These are phyloP conservation scores for Draba incana DNA, from an alignment of 345 rosid genomes.

Conservation along the genomic window DNA sequence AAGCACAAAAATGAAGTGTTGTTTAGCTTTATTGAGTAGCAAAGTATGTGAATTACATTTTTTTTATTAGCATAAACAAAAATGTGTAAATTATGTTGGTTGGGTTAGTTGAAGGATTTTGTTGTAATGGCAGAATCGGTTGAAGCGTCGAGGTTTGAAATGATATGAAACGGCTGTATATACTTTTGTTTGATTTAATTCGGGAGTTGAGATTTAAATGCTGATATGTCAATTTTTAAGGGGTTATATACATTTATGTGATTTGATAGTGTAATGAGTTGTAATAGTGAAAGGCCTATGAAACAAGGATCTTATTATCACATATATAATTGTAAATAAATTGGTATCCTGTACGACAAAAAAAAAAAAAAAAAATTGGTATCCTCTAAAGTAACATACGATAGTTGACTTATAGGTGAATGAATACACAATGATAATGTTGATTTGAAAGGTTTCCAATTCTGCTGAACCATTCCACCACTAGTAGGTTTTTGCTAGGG, in stretches of 20 bases:
- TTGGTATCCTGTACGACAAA: constrained; percentile 20
- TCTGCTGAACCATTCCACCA: constrained; percentile 15
- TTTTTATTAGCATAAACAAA: no score
- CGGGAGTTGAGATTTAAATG: constrained; percentile 32
- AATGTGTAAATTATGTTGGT: constrained; percentile 21
- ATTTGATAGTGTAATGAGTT: constrained; percentile 5
- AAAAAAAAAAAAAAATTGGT: no score
- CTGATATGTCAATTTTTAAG: constrained; percentile 31
- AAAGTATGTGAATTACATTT: no score
- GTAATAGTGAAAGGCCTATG: constrained; percentile 10
- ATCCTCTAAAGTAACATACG: constrained; percentile 10
- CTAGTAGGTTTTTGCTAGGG: background rate
- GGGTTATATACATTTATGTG: constrained; percentile 15
- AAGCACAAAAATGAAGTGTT: constrained; percentile 31
- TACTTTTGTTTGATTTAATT: constrained; percentile 20
- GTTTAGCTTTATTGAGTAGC: constrained; percentile 31
- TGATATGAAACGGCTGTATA: constrained; percentile 42
- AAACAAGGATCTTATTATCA: constrained; percentile 12
- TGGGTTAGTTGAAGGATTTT: constrained; percentile 31
- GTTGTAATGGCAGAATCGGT: constrained; percentile 38
- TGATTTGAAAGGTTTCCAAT: constrained; percentile 24
- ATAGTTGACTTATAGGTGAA: constrained; percentile 26
- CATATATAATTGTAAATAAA: constrained; percentile 22
- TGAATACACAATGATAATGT: constrained; percentile 30
- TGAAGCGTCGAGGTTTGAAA: constrained; percentile 39